Evolutionary conservation across 1,284 basidiomycete genomes (phyloP).

Genomic region (Malassezia obtusa): DNA sequence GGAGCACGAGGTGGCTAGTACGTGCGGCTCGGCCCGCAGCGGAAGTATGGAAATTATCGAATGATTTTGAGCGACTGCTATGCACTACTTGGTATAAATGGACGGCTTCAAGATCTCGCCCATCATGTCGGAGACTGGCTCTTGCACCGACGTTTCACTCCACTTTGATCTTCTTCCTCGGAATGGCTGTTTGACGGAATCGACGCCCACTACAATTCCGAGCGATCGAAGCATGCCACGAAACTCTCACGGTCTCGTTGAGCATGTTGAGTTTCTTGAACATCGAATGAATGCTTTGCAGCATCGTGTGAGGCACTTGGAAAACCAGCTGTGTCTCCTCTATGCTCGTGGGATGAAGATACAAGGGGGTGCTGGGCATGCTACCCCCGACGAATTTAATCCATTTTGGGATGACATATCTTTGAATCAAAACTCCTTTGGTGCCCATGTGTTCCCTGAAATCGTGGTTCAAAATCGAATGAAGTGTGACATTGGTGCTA

Average conservation of each 20-base stretch:
- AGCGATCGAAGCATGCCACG: neutral
- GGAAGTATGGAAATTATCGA: too few species aligned
- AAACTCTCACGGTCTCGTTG: neutral
- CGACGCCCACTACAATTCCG: neutral
- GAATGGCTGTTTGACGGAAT: neutral
- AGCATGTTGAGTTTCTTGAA: neutral
- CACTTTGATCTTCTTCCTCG: neutral
- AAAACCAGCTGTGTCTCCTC: too few species aligned
- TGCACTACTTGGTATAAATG: too few species aligned
- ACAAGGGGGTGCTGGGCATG: neutral
- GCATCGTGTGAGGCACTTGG: too few species aligned
- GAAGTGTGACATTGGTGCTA: neutral
- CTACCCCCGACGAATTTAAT: slow-evolving; percentile 9
- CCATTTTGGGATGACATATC: slow-evolving; percentile 1
- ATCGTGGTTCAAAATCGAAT: neutral
- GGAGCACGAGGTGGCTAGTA: too few species aligned
- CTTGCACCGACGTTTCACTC: neutral
- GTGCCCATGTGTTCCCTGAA: neutral
- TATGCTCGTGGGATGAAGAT: neutral
- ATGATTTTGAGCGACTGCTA: neutral
- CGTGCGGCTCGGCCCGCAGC: too few species aligned
- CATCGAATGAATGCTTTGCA: neutral
- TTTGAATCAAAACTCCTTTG: neutral
- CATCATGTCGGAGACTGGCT: neutral
- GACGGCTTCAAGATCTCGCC: too few species aligned